These are phyloP conservation scores for Aspergillus udagawae DNA, from an alignment of 2,329 filamentous ascomycete genomes.

Conservation along the genomic window DNA sequence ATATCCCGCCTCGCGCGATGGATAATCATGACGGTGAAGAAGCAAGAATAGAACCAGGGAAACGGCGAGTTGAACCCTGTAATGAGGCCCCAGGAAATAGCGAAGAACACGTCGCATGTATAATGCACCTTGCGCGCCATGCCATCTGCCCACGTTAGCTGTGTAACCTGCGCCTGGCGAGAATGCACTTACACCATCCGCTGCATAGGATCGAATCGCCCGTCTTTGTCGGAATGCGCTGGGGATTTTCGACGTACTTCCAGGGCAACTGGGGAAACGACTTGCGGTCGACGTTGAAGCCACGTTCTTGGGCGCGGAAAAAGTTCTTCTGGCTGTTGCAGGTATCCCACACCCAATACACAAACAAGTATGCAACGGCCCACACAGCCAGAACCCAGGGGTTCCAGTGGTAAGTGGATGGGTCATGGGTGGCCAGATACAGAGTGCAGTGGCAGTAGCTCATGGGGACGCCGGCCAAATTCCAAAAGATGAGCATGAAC, in stretches of 20 bases:
- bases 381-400: slow-evolving; percentile 59
- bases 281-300: slow-evolving; percentile 62
- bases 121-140: slow-evolving; percentile 76
- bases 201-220: slow-evolving; percentile 75
- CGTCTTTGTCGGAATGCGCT: slow-evolving; percentile 65
- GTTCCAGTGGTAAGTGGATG: slow-evolving; percentile 72
- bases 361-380: slow-evolving; percentile 67
- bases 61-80: slow-evolving; percentile 76
- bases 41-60: slow-evolving; percentile 82
- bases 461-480: slow-evolving; percentile 83
- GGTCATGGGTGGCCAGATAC: slow-evolving; percentile 77
- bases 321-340: slow-evolving; percentile 89
- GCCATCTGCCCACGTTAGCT: slow-evolving; percentile 46
- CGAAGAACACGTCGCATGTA: slow-evolving; percentile 74
- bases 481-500: slow-evolving; percentile 98
- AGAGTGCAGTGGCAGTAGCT: slow-evolving; percentile 91
- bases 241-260: slow-evolving; percentile 74
- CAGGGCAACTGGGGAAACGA: slow-evolving; percentile 86
- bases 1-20: slow-evolving; percentile 74
- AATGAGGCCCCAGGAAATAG: slow-evolving; percentile 70
- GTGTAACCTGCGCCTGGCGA: neutral
- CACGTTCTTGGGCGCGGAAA: slow-evolving; percentile 75
- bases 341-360: slow-evolving; percentile 90
- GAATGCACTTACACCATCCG: slow-evolving; percentile 66
- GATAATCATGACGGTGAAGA: slow-evolving; percentile 74